phyloP scores from a whole-genome alignment of 331 rosid genomes.

The Spiraea crenata region DNA sequence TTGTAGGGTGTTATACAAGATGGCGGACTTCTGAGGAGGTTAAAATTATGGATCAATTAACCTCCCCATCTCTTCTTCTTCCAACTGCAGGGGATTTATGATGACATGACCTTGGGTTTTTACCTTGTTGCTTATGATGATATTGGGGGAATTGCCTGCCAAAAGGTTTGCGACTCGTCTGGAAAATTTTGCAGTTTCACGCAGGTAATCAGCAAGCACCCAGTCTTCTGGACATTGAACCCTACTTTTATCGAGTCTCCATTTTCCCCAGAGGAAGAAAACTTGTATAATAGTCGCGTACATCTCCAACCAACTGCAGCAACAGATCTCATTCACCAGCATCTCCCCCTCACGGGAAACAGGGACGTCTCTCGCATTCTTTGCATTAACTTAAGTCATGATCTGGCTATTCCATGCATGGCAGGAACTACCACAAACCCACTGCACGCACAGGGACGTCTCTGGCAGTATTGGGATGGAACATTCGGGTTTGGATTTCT shows the following conservation, averaged over 20 bases:
- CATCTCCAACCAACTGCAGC: constrained; percentile 59
- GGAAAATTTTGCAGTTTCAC: constrained; percentile 27
- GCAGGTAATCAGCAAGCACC: constrained; percentile 26
- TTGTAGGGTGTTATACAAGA: constrained; percentile 21
- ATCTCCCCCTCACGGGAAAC: constrained; percentile 31
- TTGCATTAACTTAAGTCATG: constrained; percentile 63
- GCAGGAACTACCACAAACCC: constrained; percentile 45
- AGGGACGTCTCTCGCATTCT: constrained; percentile 59
- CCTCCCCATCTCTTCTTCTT: constrained; percentile 12
- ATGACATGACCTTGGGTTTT: constrained; percentile 70
- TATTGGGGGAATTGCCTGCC: constrained; percentile 84
- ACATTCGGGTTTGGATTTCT: constrained; percentile 92
- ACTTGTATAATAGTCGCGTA: constrained; percentile 54
- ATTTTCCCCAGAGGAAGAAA: constrained; percentile 63
- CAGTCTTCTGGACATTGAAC: constrained; percentile 69
- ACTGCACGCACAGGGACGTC: constrained; percentile 70
- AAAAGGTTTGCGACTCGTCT: constrained; percentile 59
- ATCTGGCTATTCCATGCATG: constrained; percentile 60
- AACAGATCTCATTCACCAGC: constrained; percentile 39
- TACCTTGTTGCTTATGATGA: constrained; percentile 84
- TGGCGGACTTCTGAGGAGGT: constrained; percentile 19
- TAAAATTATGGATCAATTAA: constrained; percentile 28
- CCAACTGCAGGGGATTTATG: constrained; percentile 76
- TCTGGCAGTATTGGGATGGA: constrained; percentile 81
- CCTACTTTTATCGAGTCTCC: constrained; percentile 63